Percentiles rank a stretch among this genome's conserved stretches.
Conservation (phyloP, 306 rosid species). For the Corylus heterophylla region DNA sequence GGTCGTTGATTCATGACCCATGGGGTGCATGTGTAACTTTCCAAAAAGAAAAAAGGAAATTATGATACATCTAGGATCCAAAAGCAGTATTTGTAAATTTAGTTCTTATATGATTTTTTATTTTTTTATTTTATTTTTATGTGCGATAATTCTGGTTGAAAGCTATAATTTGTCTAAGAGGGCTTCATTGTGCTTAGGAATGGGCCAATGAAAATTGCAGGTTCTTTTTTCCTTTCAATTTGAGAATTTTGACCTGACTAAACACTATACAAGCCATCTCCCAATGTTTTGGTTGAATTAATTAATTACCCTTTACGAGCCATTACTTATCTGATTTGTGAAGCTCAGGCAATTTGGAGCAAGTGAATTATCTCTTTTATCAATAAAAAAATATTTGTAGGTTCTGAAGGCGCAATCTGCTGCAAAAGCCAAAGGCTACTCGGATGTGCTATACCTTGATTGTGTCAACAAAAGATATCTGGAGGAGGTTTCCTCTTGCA, state of each 20-base stretch:
- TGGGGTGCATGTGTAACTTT: background rate
- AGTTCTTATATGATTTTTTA: background rate
- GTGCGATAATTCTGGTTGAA: background rate
- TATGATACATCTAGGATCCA: background rate
- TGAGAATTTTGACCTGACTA: background rate
- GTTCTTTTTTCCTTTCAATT: background rate
- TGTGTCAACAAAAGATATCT: conserved; percentile 85
- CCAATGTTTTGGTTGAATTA: background rate
- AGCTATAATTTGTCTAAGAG: background rate
- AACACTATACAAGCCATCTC: background rate
- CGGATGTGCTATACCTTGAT: conserved; percentile 93
- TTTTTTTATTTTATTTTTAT: background rate
- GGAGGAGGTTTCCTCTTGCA: conserved; percentile 98
- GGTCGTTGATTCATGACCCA: background rate
- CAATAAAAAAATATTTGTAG: conserved; percentile 37
- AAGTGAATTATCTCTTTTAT: conserved; percentile 1
- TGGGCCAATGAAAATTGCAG: background rate
- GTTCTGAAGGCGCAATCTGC: conserved; percentile 93
- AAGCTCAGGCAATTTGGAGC: background rate
- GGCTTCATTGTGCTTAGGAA: background rate
- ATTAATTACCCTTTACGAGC: background rate
- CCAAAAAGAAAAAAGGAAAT: background rate
- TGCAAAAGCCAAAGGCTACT: conserved; percentile 89
- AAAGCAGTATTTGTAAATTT: background rate
- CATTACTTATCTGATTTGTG: background rate